These are phyloP conservation scores for Neurospora sp. DNA, from an alignment of 495 filamentous ascomycete genomes.

Conservation along the genomic window DNA sequence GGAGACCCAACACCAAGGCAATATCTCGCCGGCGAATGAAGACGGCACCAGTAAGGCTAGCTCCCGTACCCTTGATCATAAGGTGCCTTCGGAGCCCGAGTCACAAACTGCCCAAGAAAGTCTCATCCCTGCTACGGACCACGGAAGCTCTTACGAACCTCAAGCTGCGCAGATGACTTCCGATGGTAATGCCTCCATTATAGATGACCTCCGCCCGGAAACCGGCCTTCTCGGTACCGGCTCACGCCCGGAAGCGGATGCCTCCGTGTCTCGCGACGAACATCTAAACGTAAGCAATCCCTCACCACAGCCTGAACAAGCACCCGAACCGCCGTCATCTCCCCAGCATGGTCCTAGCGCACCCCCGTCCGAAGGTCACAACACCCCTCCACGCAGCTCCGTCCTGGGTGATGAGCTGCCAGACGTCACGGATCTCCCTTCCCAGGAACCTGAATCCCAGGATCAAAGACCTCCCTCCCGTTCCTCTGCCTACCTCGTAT, in stretches of 20 bases:
- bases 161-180: constrained; percentile 1
- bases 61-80: constrained; percentile 7
- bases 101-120: constrained; percentile 7
- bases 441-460: not conserved
- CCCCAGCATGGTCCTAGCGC: not conserved
- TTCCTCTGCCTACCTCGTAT: constrained; percentile 5
- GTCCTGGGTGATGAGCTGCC: not conserved
- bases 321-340: constrained; percentile 6
- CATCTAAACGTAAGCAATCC: constrained; percentile 16
- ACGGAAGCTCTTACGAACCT: not conserved
- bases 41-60: not conserved
- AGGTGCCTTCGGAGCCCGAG: constrained; percentile 1
- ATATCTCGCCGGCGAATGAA: not conserved
- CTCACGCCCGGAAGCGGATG: constrained; percentile 15
- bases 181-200: constrained; percentile 3
- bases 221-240: constrained; percentile 16
- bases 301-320: constrained; percentile 17
- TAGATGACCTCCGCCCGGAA: constrained; percentile 16
- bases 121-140: constrained; percentile 8
- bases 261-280: constrained; percentile 4
- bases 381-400: not conserved
- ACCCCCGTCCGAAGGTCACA: not conserved
- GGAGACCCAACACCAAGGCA: not conserved
- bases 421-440: not conserved
- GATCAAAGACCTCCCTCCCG: not conserved